Base-by-base conservation (phyloP, 2,329 filamentous ascomycete species). In the Stagonosporopsis chrysanthemi region DNA sequence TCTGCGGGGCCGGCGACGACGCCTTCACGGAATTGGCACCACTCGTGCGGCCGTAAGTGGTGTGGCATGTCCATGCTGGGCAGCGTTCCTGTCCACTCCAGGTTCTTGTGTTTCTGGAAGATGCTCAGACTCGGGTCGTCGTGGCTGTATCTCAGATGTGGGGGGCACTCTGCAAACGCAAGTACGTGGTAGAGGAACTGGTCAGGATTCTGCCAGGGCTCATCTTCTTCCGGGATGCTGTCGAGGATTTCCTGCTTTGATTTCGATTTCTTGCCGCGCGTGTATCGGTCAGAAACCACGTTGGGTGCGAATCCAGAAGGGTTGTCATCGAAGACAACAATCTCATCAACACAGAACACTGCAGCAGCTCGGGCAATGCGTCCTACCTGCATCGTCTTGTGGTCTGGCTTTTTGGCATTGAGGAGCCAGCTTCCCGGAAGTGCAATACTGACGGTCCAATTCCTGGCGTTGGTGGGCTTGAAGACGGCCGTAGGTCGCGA, bases 11-110 rank as follows among this genome's bases (percentile, higher is more conserved):
- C 74, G 2, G 88, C 68, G 0, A 89, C 87, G 24, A 94, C 86
- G 5, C 91, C 92, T 71, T 96, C 92, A 22, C 91, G 86, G 72
- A 91, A 96, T 15, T 85, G 84, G 62, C 91, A 87, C 87, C 89
- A 92, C 69, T 96, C 91, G 51, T 89, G 85, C 14, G 84, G 83
- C 61, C 90, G 84, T 8, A 92, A 82, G 75, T 96, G 92, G 73
- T 94, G 90, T 15, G 92, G 92, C 83, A 95, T 91, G 73, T 96
- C 92, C 54, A 96, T 79, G 68, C 86, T 90, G 0, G 90, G 90
- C 26, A 96, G 79, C 36, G 88, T 82, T 7, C 90, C 91, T 36
- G 90, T 90, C 12, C 86, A 86, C 36, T 86, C 82, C 39, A 96
- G 81, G 71, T 96, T 93, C 9, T 90, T 87, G 70, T 96, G 91